A percentile compares a stretch with the other conserved stretches of the same genome.
These are phyloP conservation scores for Elsinoe necatrix DNA, from an alignment of 2,329 filamentous ascomycete genomes.

Conservation along the genomic window DNA sequence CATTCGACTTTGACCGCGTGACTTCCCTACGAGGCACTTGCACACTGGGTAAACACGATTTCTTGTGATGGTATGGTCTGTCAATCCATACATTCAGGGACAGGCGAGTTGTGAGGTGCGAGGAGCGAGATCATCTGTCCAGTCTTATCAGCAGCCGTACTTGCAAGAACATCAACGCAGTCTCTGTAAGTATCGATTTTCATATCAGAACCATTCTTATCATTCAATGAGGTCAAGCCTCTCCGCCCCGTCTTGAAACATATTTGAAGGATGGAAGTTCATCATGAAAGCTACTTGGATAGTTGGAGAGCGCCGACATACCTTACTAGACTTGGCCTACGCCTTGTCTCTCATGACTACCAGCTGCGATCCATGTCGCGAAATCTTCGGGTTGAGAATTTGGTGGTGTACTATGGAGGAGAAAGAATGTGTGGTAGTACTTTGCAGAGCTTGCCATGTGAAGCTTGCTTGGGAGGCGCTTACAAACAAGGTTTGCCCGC, in stretches of 20 bases:
- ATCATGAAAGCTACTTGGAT: conserved; percentile 12
- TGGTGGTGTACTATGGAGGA: neutral
- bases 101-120: too few relatives aligned
- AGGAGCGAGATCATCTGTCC: neutral
- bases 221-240: conserved; percentile 16
- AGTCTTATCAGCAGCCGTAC: neutral
- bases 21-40: neutral
- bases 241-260: conserved; percentile 22
- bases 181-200: neutral
- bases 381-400: too few relatives aligned
- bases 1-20: neutral
- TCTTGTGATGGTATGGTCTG: too few relatives aligned
- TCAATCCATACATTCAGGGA: too few relatives aligned
- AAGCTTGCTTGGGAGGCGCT: neutral
- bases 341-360: too few relatives aligned
- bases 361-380: too few relatives aligned
- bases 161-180: neutral
- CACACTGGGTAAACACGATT: neutral
- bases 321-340: too few relatives aligned
- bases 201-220: conserved; percentile 15
- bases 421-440: neutral
- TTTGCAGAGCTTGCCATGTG: neutral
- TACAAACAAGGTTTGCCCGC: neutral
- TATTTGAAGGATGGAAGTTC: conserved; percentile 17
- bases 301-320: neutral